These are phyloP conservation scores for Clitopilus passeckerianus DNA, from an alignment of 768 basidiomycete species.

Conservation along the genomic window DNA sequence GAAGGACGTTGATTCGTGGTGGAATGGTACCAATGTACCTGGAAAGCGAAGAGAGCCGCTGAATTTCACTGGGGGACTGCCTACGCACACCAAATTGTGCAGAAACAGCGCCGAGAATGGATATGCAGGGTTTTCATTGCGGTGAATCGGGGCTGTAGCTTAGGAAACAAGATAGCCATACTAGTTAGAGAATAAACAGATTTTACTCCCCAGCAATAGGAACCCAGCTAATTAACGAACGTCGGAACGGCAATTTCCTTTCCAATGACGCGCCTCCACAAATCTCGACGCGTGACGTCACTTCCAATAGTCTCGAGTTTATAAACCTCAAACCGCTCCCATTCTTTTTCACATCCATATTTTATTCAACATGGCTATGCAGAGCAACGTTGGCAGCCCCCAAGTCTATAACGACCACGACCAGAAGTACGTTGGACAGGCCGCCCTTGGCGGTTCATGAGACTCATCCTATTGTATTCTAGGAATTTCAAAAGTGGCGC, in stretches of 20 bases:
- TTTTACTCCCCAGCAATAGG: too few relatives aligned
- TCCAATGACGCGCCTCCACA: neutral
- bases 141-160: too few relatives aligned
- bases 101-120: too few relatives aligned
- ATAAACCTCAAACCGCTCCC: neutral
- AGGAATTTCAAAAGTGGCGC: slow-evolving; percentile 3
- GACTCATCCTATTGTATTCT: neutral
- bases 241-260: neutral
- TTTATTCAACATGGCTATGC: slow-evolving; percentile 23
- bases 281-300: neutral
- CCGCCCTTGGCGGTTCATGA: neutral
- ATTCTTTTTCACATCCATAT: neutral
- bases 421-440: slow-evolving; percentile 32
- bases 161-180: too few relatives aligned
- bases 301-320: neutral
- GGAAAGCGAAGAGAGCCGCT: slow-evolving; percentile 16
- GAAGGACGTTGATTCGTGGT: slow-evolving; percentile 18
- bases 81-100: too few relatives aligned
- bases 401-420: slow-evolving; percentile 44
- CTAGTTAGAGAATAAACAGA: too few relatives aligned
- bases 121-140: too few relatives aligned
- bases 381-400: slow-evolving; percentile 42
- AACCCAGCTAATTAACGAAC: neutral
- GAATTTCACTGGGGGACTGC: slow-evolving; percentile 17
- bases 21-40: slow-evolving; percentile 19